Evolutionary conservation across 2,329 filamentous ascomycete genomes (phyloP), one percentile per base, ranked within the genome.

Genomic region (Fusarium sp.): DNA sequence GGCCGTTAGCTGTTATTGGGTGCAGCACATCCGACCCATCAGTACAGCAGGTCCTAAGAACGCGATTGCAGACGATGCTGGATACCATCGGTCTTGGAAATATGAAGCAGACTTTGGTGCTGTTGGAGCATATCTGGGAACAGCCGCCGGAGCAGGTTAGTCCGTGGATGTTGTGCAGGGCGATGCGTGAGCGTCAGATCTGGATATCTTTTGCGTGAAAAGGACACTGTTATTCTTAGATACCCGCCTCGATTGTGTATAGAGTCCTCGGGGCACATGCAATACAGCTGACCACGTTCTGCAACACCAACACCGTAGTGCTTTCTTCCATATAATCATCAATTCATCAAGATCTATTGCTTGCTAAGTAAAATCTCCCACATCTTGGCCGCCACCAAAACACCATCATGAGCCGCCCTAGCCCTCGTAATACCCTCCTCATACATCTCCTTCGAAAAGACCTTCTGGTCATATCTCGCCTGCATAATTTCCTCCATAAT

Each of bases 201-300:
- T 84, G 81, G 82, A 84, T 84, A 43, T 85, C 83, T 5, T 84
- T 85, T 75, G 83, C 83, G 22, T 84, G 71, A 77, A 41, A 43
- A 53, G 20, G 45, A 68, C 49, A 57, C 22, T 43, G 34, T 38
- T 27, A 47, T 53, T 44, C 20, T 16, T 54, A 48, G 62, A 68
- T 68, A 64, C 57, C 57, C 38, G 59, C 56, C 47, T 70, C 58
- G 30, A 38, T n/a, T 40, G 41, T 43, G n/a, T 29, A n/a, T 30
- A 54, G 44, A 47, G 40, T 53, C 63, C 56, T 63, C 6, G 64
- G 27, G 65, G 65, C 64, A 58, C 27, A 58, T 56, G 46, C 38
- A 48, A 52, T 46, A 34, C 32, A 41, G 22, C 41, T 48, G 53
- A 22, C 9, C 38, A 34, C 32, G 30, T 25, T 38, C 32, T 32